phyloP scores from a whole-genome alignment of 2,329 filamentous ascomycete species.

The Grosmannia serpens region DNA sequence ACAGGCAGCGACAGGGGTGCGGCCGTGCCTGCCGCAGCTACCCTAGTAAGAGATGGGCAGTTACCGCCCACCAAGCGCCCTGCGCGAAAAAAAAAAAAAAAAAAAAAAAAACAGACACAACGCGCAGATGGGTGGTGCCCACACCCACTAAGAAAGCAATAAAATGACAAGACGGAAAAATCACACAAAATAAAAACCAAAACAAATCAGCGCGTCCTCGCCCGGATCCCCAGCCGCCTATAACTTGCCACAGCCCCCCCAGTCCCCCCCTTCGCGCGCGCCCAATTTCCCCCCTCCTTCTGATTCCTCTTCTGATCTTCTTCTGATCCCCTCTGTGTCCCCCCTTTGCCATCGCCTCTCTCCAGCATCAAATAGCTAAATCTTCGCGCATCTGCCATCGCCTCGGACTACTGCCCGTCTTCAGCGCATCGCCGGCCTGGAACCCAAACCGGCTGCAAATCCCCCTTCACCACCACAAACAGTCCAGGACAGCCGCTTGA shows the following conservation, averaged over 20 bases:
- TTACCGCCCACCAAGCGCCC: background rate
- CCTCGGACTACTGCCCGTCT: slow-evolving; percentile 2
- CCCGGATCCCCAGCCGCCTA: slow-evolving; percentile 13
- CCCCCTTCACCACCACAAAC: slow-evolving; percentile 1
- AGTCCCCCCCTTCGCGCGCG: slow-evolving; percentile 9
- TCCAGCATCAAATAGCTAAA: slow-evolving; percentile 7
- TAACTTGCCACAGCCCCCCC: slow-evolving; percentile 13
- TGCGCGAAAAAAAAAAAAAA: background rate
- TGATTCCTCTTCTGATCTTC: slow-evolving; percentile 2
- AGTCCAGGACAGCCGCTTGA: too few relatives aligned
- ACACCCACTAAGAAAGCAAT: slow-evolving; percentile 1
- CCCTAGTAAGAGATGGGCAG: slow-evolving; percentile 1
- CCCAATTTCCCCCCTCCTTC: background rate
- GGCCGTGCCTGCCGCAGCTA: background rate
- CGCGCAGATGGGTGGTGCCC: background rate
- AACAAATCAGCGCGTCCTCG: slow-evolving; percentile 15
- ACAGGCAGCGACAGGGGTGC: background rate
- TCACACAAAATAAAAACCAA: slow-evolving; percentile 1
- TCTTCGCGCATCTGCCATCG: slow-evolving; percentile 1
- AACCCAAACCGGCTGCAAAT: background rate
- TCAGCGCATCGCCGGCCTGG: slow-evolving; percentile 1
- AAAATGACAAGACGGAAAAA: slow-evolving; percentile 2
- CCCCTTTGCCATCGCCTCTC: background rate
- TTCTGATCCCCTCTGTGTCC: slow-evolving; percentile 3
- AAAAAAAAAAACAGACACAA: background rate